phyloP scores from a whole-genome alignment of 106 monocot genomes.

The Allium cepa region DNA sequence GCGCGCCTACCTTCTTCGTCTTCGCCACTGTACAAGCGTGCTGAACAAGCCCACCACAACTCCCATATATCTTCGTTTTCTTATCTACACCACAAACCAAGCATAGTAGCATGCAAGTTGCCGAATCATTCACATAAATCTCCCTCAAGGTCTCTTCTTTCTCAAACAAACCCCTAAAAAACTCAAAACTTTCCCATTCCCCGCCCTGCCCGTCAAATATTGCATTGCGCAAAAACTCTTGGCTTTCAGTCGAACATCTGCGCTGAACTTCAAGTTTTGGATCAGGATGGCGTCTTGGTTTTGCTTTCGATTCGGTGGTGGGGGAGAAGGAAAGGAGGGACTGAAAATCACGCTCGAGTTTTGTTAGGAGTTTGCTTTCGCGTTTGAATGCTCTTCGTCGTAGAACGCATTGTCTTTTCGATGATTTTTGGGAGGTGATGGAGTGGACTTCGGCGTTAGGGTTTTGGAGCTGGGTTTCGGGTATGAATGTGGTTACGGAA shows the following conservation, averaged over 20 bases:
- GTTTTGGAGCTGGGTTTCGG: too few species aligned
- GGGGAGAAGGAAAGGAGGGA: not conserved
- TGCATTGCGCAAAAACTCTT: too few species aligned
- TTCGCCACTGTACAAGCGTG: constrained; percentile 33
- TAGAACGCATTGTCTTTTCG: constrained; percentile 7
- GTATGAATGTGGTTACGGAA: too few species aligned
- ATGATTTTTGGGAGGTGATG: constrained; percentile 8
- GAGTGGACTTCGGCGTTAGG: too few species aligned
- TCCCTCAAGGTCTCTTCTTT: constrained; percentile 36
- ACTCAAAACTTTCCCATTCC: constrained; percentile 11
- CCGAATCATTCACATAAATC: constrained; percentile 42
- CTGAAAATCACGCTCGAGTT: not conserved
- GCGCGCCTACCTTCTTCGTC: constrained; percentile 29
- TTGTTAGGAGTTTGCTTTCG: not conserved
- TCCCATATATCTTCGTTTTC: constrained; percentile 27
- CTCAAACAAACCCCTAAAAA: constrained; percentile 41
- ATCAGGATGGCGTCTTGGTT: constrained; percentile 20
- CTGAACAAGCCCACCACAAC: constrained; percentile 42
- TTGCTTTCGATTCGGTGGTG: constrained; percentile 4
- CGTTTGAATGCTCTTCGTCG: not conserved
- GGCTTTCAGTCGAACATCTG: too few species aligned
- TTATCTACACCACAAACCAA: constrained; percentile 40
- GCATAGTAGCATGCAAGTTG: constrained; percentile 46
- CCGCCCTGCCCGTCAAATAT: not conserved
- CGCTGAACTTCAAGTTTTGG: constrained; percentile 3